Evolutionary conservation across 495 filamentous ascomycete genomes (phyloP), one percentile per base, ranked within the genome.

Genomic region (Lasiosphaeria hispida): DNA sequence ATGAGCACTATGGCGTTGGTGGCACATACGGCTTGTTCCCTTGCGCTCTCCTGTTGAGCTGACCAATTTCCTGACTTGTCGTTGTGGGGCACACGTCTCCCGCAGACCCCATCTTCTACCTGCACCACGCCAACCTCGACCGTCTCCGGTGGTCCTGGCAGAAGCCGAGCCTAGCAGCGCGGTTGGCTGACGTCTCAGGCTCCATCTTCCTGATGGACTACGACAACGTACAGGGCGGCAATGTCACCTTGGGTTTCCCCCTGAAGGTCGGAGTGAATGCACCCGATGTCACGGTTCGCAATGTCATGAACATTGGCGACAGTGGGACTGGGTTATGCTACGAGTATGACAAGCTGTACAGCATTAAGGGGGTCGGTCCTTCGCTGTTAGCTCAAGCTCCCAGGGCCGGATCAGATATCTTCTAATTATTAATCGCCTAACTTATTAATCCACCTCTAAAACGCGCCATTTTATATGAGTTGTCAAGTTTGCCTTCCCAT

Each of bases 71-170:
- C 3, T 45, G 30, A 35, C n/a, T 39, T 3, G 8, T 19, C 1
- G 64, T 10, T 17, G 9, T 34, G 73, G 62, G 73, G 48, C 53
- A 64, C 45, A 53, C 63, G 1, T 71, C 72, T 10, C 72, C 73
- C 33, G 68, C 67, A n/a, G 74, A 77, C 49, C 74, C 74, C 6
- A 55, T 71, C 45, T 77, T 77, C 59, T 75, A 67, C 53, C 62
- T 77, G 57, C 75, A 78, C 63, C 75, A 78, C 48, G 56, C 68
- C 4, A 75, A 73, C 52, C 58, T 78, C 53, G 75, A 78, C 62
- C 66, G 72, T 9, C 63, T 72, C 14, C 77, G 69, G 71, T 69
- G 66, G 69, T 53, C 54, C 45, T 68, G 65, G 67, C 73, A 77
- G 63, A 75, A 72, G 60, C 61, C 62, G 55, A 61, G 74, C 53